A percentile compares a stretch with the other conserved stretches of the same genome.
phyloP scores from a whole-genome alignment of 306 rosid species.

The Prosopis cineraria region DNA sequence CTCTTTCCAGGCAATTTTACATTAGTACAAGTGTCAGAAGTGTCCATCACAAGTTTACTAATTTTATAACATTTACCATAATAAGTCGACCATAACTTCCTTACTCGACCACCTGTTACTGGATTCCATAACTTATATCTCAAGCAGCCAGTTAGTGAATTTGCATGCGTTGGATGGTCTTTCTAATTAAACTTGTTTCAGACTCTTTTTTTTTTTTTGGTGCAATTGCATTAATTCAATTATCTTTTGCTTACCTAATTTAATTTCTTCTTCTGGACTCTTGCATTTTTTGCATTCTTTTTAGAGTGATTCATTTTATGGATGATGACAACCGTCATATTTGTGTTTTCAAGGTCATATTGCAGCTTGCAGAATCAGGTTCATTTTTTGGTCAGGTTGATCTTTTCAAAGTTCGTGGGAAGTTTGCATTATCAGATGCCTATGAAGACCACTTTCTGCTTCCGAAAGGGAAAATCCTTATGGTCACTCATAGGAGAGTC shows the following conservation, averaged over 20 bases:
- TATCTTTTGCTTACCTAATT: background rate
- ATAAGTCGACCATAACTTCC: background rate
- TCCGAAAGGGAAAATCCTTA: constrained; percentile 78
- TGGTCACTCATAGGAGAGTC: constrained; percentile 86
- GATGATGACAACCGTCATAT: constrained; percentile 3
- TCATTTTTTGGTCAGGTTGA: constrained; percentile 97
- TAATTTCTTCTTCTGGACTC: constrained; percentile 11
- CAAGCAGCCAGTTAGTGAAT: constrained; percentile 3
- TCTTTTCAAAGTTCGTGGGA: constrained; percentile 97
- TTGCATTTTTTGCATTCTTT: constrained; percentile 26
- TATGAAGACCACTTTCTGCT: constrained; percentile 96
- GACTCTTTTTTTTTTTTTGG: constrained; percentile 15
- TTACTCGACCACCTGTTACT: constrained; percentile 10
- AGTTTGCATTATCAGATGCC: constrained; percentile 96
- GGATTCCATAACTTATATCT: constrained; percentile 7
- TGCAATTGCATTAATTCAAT: constrained; percentile 23
- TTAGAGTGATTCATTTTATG: constrained; percentile 3
- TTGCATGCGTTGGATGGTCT: background rate
- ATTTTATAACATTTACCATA: background rate
- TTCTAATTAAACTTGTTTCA: constrained; percentile 19
- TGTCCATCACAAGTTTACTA: background rate
- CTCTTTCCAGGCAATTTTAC: no score
- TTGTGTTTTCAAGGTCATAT: constrained; percentile 71
- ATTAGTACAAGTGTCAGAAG: background rate
- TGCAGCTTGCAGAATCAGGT: constrained; percentile 98